Percentiles rank a stretch among this genome's conserved stretches.
phyloP scores from a whole-genome alignment of 805 yeast species.

The Torulaspora indica region DNA sequence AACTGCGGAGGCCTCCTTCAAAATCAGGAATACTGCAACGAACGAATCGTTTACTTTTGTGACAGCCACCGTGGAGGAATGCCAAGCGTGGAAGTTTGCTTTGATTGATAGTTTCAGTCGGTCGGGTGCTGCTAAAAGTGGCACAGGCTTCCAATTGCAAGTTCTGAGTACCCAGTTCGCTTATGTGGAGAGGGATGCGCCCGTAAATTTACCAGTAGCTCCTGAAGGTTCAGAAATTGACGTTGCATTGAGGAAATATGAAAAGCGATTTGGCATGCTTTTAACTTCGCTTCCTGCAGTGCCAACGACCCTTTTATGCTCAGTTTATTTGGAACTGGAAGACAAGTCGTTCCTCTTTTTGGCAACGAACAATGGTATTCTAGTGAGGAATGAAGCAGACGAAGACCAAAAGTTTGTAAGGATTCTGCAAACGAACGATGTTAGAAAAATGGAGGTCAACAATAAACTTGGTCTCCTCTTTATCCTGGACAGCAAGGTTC shows the following conservation, averaged over 20 bases:
- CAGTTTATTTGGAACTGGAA: conserved; percentile 44
- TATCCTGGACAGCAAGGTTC: conserved; percentile 51
- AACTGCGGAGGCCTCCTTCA: conserved; percentile 37
- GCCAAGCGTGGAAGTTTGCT: conserved; percentile 54
- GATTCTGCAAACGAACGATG: conserved; percentile 39
- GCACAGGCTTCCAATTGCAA: conserved; percentile 52
- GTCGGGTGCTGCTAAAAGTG: conserved; percentile 36
- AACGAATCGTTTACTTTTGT: conserved; percentile 50
- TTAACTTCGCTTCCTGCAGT: conserved; percentile 23
- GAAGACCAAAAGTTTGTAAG: conserved; percentile 15
- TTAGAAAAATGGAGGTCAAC: conserved; percentile 52
- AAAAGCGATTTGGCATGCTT: conserved; percentile 14
- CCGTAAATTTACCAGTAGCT: conserved; percentile 49
- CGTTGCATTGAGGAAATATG: conserved; percentile 37
- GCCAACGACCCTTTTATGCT: conserved; percentile 41
- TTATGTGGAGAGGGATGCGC: conserved; percentile 51
- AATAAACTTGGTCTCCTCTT: conserved; percentile 50
- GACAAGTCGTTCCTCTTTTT: conserved; percentile 46
- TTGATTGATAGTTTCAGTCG: conserved; percentile 47
- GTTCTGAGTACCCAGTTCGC: conserved; percentile 60
- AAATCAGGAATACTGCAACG: conserved; percentile 55
- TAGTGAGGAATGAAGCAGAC: conserved; percentile 36
- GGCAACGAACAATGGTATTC: conserved; percentile 64
- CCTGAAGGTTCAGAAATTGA: conserved; percentile 51
- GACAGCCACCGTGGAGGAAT: conserved; percentile 45